phyloP scores from a whole-genome alignment of 768 basidiomycete genomes.

The Mycena leptocephala region DNA sequence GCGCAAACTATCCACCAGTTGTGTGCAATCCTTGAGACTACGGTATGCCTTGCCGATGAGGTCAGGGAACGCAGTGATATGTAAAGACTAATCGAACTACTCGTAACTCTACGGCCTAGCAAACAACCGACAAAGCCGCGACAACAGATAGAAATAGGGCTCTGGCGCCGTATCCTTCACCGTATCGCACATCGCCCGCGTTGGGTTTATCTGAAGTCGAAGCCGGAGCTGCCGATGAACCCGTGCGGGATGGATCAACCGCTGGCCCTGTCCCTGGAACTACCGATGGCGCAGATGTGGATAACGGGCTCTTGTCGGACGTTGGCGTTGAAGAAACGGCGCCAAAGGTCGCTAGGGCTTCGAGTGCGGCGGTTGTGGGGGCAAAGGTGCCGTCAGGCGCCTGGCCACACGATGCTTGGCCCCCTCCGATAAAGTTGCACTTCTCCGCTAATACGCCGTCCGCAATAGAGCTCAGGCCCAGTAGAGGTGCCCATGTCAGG shows the following conservation, averaged over 20 bases:
- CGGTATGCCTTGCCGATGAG: too few relatives aligned
- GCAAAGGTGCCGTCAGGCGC: background rate
- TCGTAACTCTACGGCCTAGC: background rate
- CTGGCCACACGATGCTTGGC: background rate
- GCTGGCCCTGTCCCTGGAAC: background rate
- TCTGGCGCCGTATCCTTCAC: background rate
- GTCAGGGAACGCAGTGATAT: too few relatives aligned
- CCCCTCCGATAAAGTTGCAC: slow-evolving; percentile 1
- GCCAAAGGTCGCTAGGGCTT: background rate
- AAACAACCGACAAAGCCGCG: background rate
- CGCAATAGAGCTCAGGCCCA: background rate
- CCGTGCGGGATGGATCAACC: background rate
- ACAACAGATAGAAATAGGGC: background rate
- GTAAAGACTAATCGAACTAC: too few relatives aligned
- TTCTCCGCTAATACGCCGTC: background rate
- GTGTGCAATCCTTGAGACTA: too few relatives aligned
- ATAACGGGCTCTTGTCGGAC: background rate
- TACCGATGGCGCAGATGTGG: background rate
- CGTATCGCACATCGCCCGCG: background rate
- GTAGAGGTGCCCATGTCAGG: background rate
- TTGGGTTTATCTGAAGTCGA: slow-evolving; percentile 5
- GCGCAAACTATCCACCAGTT: too few relatives aligned
- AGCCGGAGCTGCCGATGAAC: background rate
- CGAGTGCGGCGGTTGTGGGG: background rate
- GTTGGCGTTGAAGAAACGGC: background rate